Evolutionary conservation across 176 grass and related monocot genomes (phyloP).

Genomic region (Stipa capillata): DNA sequence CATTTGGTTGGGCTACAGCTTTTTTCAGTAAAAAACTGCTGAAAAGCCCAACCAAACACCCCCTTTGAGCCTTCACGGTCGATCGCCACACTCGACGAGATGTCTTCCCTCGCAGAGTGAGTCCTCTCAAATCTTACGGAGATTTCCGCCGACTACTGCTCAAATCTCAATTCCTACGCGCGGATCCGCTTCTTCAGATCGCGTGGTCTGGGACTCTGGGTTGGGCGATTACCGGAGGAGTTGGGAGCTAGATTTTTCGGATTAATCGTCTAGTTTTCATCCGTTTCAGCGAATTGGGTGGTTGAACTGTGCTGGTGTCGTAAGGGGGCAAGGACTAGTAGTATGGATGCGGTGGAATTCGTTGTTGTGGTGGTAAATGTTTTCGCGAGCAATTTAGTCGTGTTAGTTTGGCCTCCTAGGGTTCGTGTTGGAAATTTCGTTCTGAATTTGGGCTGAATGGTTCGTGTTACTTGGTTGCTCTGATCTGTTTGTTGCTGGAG

Average conservation of each 20-base stretch:
- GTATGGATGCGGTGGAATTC: too few species aligned
- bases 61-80: too few species aligned
- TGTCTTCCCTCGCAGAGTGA: constrained; percentile 76
- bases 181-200: not conserved
- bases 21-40: too few species aligned
- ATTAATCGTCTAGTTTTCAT: not conserved
- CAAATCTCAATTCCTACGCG: not conserved
- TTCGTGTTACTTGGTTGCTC: not conserved
- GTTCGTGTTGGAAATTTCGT: not conserved
- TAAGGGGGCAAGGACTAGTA: not conserved
- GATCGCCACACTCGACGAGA: constrained; percentile 7
- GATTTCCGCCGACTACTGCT: not conserved
- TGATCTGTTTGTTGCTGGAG: not conserved
- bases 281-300: not conserved
- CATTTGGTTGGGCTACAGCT: too few species aligned
- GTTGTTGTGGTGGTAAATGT: not conserved
- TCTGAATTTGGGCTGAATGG: not conserved
- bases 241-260: not conserved
- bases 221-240: not conserved
- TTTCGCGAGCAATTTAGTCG: too few species aligned
- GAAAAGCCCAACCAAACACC: too few species aligned
- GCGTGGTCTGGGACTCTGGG: not conserved
- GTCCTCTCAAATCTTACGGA: not conserved
- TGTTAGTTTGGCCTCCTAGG: not conserved
- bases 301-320: not conserved